Conservation (phyloP, 352 stramenopile species). For the Phytophthora kernoviae region DNA sequence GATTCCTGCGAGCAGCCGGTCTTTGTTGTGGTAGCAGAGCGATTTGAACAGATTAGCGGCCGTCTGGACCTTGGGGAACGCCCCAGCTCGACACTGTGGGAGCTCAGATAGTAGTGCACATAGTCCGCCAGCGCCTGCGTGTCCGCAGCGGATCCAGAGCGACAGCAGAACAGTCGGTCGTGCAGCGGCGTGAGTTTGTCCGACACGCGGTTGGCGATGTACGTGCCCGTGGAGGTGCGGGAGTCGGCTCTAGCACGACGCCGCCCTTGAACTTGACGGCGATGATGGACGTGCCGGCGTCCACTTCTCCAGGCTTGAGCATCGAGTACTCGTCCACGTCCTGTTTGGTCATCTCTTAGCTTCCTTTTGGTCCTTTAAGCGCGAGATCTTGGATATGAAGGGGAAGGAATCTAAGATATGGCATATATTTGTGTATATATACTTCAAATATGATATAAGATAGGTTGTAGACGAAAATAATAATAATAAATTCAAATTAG, state of each 20-base stretch:
- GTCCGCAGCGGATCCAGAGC: conserved; percentile 97
- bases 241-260: conserved; percentile 97
- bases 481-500: too few relatives aligned
- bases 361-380: conserved; percentile 16
- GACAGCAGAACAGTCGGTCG: conserved; percentile 98
- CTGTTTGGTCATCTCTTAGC: conserved; percentile 41
- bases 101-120: conserved; percentile 80
- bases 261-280: conserved; percentile 95
- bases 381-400: conserved; percentile 8
- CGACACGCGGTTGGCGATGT: conserved; percentile 97
- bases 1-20: conserved; percentile 94
- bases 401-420: conserved; percentile 2
- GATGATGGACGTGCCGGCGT: conserved; percentile 98
- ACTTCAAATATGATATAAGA: not conserved
- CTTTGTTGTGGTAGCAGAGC: conserved; percentile 99
- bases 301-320: conserved; percentile 92
- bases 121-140: conserved; percentile 93
- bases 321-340: conserved; percentile 65
- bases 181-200: conserved; percentile 98
- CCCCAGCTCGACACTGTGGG: conserved; percentile 85
- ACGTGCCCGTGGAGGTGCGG: conserved; percentile 94
- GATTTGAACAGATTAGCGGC: conserved; percentile 97
- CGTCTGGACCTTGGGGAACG: conserved; percentile 95
- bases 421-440: not conserved
- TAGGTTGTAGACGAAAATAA: too few relatives aligned